Conservation (phyloP, 495 filamentous ascomycete species). For the Choiromyces venosus region DNA sequence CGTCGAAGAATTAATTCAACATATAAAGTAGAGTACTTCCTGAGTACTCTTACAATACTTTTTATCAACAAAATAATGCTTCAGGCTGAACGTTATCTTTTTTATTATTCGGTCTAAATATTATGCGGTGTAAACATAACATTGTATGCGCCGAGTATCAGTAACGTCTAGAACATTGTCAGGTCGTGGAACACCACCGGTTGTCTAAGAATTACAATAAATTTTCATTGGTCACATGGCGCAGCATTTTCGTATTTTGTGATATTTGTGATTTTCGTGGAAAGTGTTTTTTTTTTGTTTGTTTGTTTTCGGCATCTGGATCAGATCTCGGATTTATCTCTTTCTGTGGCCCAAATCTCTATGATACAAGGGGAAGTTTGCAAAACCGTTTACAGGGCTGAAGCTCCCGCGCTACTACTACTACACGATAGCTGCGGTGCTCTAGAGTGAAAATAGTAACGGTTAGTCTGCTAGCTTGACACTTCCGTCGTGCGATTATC, state of each 20-base stretch:
- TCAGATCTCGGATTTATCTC: conserved; percentile 19
- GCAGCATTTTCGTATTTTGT: neutral
- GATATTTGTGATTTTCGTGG: neutral
- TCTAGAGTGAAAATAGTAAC: neutral
- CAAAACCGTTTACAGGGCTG: neutral
- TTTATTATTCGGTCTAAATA: neutral
- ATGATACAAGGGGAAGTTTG: neutral
- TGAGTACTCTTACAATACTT: neutral
- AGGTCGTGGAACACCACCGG: neutral
- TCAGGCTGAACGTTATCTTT: conserved; percentile 1
- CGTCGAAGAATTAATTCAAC: neutral
- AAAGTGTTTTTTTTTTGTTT: neutral
- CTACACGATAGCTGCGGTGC: neutral
- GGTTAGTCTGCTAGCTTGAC: neutral
- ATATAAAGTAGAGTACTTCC: neutral
- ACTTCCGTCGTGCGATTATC: neutral
- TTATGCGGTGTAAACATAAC: neutral
- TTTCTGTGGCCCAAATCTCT: neutral
- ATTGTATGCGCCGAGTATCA: neutral
- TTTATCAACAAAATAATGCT: neutral
- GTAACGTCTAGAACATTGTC: conserved; percentile 1
- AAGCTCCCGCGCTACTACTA: neutral
- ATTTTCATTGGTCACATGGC: conserved; percentile 19
- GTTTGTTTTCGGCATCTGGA: conserved; percentile 8
- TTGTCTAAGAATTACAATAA: neutral